phyloP scores from a whole-genome alignment of 192 early-diverging fungal genomes.

The Coemansia erecta region DNA sequence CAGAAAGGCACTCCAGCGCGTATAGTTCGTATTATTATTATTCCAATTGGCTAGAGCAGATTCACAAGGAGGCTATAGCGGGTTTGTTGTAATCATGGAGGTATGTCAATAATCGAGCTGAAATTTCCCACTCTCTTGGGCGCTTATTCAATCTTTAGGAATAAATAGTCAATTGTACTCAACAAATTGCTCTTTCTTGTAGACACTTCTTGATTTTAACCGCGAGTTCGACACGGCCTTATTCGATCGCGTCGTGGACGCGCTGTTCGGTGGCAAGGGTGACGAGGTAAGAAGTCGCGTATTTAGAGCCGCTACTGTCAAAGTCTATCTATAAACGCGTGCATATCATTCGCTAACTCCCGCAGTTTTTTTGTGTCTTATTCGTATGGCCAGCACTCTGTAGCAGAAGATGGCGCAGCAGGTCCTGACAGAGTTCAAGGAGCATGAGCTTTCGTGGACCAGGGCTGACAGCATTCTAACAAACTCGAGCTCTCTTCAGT shows the following conservation, averaged over 20 bases:
- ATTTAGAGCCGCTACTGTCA: not conserved
- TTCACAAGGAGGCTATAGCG: no score
- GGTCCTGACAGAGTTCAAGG: conserved; percentile 89
- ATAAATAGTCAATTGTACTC: no score
- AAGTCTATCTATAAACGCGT: not conserved
- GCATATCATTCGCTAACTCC: not conserved
- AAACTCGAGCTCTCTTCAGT: conserved; percentile 68
- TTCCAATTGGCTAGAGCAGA: no score
- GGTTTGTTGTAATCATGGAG: no score
- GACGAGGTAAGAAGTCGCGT: conserved; percentile 62
- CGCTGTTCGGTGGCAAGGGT: conserved; percentile 73
- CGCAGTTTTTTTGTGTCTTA: not conserved
- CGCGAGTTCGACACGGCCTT: conserved; percentile 80
- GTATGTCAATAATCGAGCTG: no score
- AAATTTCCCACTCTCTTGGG: no score
- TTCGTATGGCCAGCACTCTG: not conserved
- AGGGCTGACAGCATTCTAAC: conserved; percentile 91
- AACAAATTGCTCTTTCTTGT: not conserved
- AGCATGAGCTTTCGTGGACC: conserved; percentile 95
- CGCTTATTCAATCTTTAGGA: no score
- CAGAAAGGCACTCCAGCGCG: no score
- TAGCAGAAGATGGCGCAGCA: conserved; percentile 87
- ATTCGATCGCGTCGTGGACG: conserved; percentile 87
- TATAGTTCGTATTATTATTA: no score
- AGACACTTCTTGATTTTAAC: conserved; percentile 86